phyloP scores from a whole-genome alignment of 1,284 basidiomycete species.

The Ustilago bromivora region DNA sequence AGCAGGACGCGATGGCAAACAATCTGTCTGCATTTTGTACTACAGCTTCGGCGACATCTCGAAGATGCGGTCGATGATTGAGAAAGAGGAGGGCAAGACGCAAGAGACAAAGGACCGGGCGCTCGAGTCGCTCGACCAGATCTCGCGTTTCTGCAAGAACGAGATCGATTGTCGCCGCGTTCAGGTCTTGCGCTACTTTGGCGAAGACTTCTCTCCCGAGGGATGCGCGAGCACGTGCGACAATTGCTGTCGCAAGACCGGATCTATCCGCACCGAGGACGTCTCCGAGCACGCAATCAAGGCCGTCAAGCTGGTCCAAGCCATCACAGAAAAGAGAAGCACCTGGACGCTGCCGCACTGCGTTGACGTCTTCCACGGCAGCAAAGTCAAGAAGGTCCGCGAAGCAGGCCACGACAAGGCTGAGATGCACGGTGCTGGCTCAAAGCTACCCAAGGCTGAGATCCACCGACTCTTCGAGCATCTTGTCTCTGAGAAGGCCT shows the following conservation, averaged over 20 bases:
- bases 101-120: slow-evolving; percentile 76
- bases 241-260: slow-evolving; percentile 74
- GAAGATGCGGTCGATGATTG: slow-evolving; percentile 74
- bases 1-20: slow-evolving; percentile 81
- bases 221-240: slow-evolving; percentile 79
- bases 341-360: slow-evolving; percentile 72
- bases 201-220: slow-evolving; percentile 75
- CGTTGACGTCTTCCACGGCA: slow-evolving; percentile 77
- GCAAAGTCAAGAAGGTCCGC: slow-evolving; percentile 73
- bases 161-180: slow-evolving; percentile 86
- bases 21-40: slow-evolving; percentile 69
- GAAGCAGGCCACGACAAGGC: slow-evolving; percentile 74
- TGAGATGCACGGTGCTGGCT: slow-evolving; percentile 75
- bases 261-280: slow-evolving; percentile 70
- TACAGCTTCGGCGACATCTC: slow-evolving; percentile 75
- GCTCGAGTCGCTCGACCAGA: slow-evolving; percentile 74
- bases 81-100: slow-evolving; percentile 73
- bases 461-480: slow-evolving; percentile 77
- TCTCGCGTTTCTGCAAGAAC: slow-evolving; percentile 83
- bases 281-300: slow-evolving; percentile 74
- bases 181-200: slow-evolving; percentile 81
- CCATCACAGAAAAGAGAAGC: slow-evolving; percentile 71
- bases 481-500: slow-evolving; percentile 72
- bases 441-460: slow-evolving; percentile 73
- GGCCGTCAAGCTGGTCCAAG: slow-evolving; percentile 74